Evolutionary conservation across 2,329 filamentous ascomycete genomes (phyloP), one percentile per base, ranked within the genome.

Genomic region (Aureobasidium musti): DNA sequence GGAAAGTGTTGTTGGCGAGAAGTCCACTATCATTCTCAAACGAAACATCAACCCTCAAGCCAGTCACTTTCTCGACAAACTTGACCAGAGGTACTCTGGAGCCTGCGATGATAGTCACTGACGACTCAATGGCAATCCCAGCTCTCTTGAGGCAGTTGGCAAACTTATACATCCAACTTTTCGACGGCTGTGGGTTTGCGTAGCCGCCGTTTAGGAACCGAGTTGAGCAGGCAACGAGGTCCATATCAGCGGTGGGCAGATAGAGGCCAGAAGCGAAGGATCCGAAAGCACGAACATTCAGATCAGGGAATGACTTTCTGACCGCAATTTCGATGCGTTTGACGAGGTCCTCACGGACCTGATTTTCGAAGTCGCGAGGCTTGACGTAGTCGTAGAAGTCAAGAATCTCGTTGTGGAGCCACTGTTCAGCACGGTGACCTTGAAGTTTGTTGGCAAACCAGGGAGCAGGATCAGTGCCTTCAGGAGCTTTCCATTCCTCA

Each of bases 21-120:
- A 97, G 80, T 13, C 95, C 95, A 49, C 90, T 91, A 41, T 89
- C 79, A 74, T 97, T 98, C 79, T 99, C 94, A 74, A 99, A 97
- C 0, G 93, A 98, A 14, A 99, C 85, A 75, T 99, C 95, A 14
- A 98, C 90, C 71, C 90, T 91, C 63, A 99, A 81, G 14, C 88
- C 88, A 1, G 93, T 97, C 63, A 84, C 73, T 65, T 80, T 83
- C 74, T 99, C 95, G 52, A 91, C 84, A 73, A 91, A 98, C 77
- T 99, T 99, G 78, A 98, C 86, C 64, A 99, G 86, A 0, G 95
- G 95, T 2, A 99, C 93, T 72, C 90, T 92, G 26, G 95, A 93
- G 70, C 83, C 82, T 1, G 84, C 74, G 70, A 99, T 91, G 39
- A 89, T 83, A 71, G 90, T 85, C 37, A 92, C 82, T 1, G 86